Base-by-base conservation (phyloP, 2,329 filamentous ascomycete species). In the Pseudogymnoascus sp. region DNA sequence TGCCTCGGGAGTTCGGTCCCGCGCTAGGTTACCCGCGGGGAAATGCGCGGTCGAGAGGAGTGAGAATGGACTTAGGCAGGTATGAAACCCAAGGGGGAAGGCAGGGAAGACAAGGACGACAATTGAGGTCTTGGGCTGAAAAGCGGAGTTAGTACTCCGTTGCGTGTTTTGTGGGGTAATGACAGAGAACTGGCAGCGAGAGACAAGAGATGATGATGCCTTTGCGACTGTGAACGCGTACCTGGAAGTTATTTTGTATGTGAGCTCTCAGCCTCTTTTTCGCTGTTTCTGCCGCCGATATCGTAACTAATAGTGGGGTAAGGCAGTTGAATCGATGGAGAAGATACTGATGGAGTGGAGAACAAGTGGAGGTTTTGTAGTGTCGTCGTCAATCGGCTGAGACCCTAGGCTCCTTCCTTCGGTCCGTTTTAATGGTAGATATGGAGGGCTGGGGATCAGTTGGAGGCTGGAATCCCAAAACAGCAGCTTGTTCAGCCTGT, bases 281-380 rank as follows among this genome's bases (percentile, higher is more conserved):
- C 48, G 48, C 25, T 57, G 6, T 57, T 57, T 57, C 48, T 31
- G 8, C 2, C 48, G 48, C 48, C 48, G 48, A 57, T 57, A 57
- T 57, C 48, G 48, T 57, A 57, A 57, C 48, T 31, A 54, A 57
- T 57, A 57, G 48, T 57, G 48, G 48, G 48, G 48, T 57, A 57
- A 57, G n/a, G 48, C 2, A 57, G 48, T 57, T 57, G 14, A 11
- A n/a, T 13, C 8, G 25, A 54, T 54, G 45, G 45, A 54, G 45
- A 19, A 31, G 48, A 57, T 57, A 10, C 8, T 34, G 23, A n/a
- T 4, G 48, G 21, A 57, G 48, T 57, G 48, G 48, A 19, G 48
- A 57, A 57, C 48, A 57, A 57, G 48, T 57, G 48, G 48, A 57
- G 48, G 48, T 57, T 57, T 57, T 57, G 48, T 34, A 57, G 48